Percentiles rank a stretch among this genome's conserved stretches.
Conservation (phyloP, 1,139 yeast genomes). For the Geotrichum restrictum region DNA sequence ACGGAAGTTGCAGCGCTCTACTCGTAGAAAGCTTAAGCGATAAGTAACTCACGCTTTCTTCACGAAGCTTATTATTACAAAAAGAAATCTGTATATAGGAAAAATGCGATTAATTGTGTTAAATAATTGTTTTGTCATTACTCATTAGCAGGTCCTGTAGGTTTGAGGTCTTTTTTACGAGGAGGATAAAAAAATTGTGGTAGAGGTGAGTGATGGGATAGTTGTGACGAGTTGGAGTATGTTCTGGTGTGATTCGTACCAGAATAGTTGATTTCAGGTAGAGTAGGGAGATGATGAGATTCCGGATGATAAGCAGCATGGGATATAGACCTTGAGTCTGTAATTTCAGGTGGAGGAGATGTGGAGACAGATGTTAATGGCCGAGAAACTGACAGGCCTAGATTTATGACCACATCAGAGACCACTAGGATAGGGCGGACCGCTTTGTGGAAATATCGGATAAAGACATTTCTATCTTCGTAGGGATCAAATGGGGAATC, state of each 20-base stretch:
- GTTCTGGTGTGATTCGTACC: too few relatives aligned
- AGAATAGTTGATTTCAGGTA: too few relatives aligned
- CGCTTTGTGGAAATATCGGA: constrained; percentile 6
- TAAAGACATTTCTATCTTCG: neutral
- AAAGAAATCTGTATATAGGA: constrained; percentile 8
- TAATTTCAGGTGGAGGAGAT: neutral
- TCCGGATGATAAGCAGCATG: neutral
- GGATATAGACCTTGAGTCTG: neutral
- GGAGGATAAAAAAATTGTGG: constrained; percentile 3
- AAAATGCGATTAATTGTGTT: neutral
- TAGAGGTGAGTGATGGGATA: neutral
- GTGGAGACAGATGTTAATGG: constrained; percentile 9
- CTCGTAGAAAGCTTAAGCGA: constrained; percentile 38
- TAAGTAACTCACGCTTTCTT: constrained; percentile 1
- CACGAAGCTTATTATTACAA: neutral
- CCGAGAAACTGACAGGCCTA: constrained; percentile 17
- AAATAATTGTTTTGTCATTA: neutral
- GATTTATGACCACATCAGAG: constrained; percentile 16
- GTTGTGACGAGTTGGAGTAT: neutral
- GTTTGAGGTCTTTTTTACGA: neutral
- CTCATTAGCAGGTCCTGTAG: neutral
- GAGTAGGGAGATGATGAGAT: neutral
- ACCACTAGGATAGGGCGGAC: constrained; percentile 9
- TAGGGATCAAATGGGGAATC: constrained; percentile 14
- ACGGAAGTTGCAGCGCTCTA: constrained; percentile 43